Conservation (phyloP, 106 monocot genomes). For the Alisma plantagoaquatica region DNA sequence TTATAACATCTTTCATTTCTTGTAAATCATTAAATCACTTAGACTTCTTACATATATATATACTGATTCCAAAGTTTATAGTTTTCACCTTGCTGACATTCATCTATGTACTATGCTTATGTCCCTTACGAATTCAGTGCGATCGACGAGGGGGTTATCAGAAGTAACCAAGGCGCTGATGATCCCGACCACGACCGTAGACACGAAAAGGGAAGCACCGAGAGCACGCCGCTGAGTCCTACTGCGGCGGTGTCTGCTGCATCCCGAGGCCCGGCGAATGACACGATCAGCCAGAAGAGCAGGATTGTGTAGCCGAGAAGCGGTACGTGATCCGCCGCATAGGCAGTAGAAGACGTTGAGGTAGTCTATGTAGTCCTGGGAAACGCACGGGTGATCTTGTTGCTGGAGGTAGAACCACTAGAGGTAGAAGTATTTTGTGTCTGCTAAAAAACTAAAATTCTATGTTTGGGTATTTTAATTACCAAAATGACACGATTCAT, state of each 20-base stretch:
- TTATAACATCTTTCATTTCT: no score
- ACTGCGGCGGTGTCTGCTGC: slow-evolving; percentile 18
- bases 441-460: no score
- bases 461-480: no score
- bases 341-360: slow-evolving; percentile 61
- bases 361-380: slow-evolving; percentile 63
- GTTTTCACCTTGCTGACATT: no score
- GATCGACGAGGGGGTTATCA: neutral
- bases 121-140: slow-evolving; percentile 41
- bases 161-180: slow-evolving; percentile 19
- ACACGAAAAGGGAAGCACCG: slow-evolving; percentile 39
- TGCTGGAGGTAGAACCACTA: no score
- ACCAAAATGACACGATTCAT: no score
- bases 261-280: slow-evolving; percentile 31
- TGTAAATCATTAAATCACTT: no score
- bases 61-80: no score
- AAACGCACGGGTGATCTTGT: slow-evolving; percentile 26
- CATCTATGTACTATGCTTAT: no score
- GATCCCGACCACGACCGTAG: slow-evolving; percentile 45
- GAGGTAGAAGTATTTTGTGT: slow-evolving; percentile 39
- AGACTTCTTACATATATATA: no score
- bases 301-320: slow-evolving; percentile 30
- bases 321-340: slow-evolving; percentile 21
- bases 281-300: slow-evolving; percentile 48
- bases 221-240: slow-evolving; percentile 38